A percentile compares a stretch with the other conserved stretches of the same genome.
Conservation (phyloP, 768 basidiomycete species). For the Boletus edulis region DNA sequence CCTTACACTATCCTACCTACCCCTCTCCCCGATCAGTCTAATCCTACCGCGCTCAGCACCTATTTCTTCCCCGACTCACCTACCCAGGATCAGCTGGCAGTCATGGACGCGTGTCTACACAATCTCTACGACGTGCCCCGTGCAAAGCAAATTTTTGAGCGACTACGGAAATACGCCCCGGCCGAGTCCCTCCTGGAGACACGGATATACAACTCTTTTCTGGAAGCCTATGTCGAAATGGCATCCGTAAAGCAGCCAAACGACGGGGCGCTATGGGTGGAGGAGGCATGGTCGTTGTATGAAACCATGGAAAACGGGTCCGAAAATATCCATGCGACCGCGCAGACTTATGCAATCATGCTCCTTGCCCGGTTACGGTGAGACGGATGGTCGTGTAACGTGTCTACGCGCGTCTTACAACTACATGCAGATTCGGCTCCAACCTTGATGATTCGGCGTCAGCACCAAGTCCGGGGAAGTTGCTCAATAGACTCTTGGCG, state of each 20-base stretch:
- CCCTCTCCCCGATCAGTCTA: slow-evolving; percentile 53
- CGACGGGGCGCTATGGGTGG: slow-evolving; percentile 54
- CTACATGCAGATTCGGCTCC: slow-evolving; percentile 36
- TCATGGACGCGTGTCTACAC: slow-evolving; percentile 83
- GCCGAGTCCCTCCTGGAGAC: slow-evolving; percentile 46
- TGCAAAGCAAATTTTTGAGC: slow-evolving; percentile 70
- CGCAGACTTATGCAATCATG: slow-evolving; percentile 68
- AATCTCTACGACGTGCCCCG: slow-evolving; percentile 73
- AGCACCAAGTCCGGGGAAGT: slow-evolving; percentile 18
- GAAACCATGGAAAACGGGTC: slow-evolving; percentile 48
- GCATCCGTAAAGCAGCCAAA: slow-evolving; percentile 45
- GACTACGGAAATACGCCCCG: slow-evolving; percentile 45
- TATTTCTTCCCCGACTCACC: slow-evolving; percentile 62
- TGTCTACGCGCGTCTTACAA: slow-evolving; percentile 12
- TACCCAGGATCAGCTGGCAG: slow-evolving; percentile 66
- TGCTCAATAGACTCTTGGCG: slow-evolving; percentile 46
- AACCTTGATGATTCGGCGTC: slow-evolving; percentile 24
- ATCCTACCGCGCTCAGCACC: slow-evolving; percentile 38
- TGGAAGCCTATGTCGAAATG: slow-evolving; percentile 63
- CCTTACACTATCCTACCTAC: slow-evolving; percentile 63
- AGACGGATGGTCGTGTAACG: slow-evolving; percentile 12
- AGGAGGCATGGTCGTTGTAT: slow-evolving; percentile 61
- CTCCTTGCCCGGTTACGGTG: slow-evolving; percentile 57
- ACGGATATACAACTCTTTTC: slow-evolving; percentile 60
- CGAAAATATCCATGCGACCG: slow-evolving; percentile 49